These are phyloP conservation scores for Mycena metata DNA, from an alignment of 768 basidiomycete species.

Conservation along the genomic window DNA sequence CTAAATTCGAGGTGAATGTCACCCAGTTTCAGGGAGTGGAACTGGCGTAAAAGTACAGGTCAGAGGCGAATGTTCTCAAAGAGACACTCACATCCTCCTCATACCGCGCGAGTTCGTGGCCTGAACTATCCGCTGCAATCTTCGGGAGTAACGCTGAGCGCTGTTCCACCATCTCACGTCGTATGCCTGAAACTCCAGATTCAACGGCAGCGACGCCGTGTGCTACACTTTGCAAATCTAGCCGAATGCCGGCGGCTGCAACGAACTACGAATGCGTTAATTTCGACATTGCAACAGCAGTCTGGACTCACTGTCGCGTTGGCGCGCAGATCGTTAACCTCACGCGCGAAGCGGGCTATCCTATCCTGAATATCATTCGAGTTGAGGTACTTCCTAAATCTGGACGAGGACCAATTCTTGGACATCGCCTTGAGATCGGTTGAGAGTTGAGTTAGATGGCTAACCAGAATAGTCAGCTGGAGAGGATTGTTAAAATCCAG, in stretches of 20 bases:
- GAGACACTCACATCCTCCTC: too few relatives aligned
- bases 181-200: background rate
- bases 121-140: too few relatives aligned
- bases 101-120: too few relatives aligned
- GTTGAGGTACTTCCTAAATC: background rate
- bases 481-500: too few relatives aligned
- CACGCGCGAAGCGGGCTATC: background rate
- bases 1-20: slow-evolving; percentile 10
- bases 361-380: background rate
- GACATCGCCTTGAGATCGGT: background rate
- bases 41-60: background rate
- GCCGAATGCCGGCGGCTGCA: background rate
- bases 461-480: background rate
- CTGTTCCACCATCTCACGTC: background rate
- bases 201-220: background rate
- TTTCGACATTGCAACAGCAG: too few relatives aligned
- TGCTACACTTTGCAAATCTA: background rate
- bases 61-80: background rate
- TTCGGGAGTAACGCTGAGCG: background rate
- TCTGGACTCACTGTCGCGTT: background rate
- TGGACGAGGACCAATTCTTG: background rate
- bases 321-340: background rate
- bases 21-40: slow-evolving; percentile 9
- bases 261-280: background rate
- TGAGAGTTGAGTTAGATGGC: background rate